Percentiles rank a stretch among this genome's conserved stretches.
phyloP scores from a whole-genome alignment of 192 early-diverging fungal genomes.

The Mortierella hygrophila region DNA sequence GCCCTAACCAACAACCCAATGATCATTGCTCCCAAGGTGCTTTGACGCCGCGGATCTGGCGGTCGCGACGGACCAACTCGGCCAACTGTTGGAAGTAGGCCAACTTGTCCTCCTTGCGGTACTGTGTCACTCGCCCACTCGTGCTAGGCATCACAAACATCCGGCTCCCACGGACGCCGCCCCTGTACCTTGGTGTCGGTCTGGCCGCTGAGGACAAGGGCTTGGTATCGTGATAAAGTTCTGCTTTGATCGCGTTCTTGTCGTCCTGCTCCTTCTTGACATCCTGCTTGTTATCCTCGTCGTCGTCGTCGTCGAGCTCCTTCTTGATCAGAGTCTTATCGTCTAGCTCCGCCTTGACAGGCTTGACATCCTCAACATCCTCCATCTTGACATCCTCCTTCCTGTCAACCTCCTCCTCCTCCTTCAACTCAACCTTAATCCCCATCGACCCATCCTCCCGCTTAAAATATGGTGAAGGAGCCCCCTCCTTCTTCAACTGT shows the following conservation, averaged over 20 bases:
- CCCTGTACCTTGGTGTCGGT: background rate
- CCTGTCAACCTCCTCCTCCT: slow-evolving; percentile 6
- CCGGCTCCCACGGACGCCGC: slow-evolving; percentile 36
- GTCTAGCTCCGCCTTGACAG: slow-evolving; percentile 5
- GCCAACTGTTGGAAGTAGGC: slow-evolving; percentile 59
- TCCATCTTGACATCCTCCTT: slow-evolving; percentile 21
- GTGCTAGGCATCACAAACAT: slow-evolving; percentile 81
- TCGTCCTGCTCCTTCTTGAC: slow-evolving; percentile 7
- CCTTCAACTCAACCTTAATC: slow-evolving; percentile 12
- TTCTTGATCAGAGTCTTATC: slow-evolving; percentile 14
- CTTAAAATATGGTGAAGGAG: slow-evolving; percentile 10
- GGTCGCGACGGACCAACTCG: slow-evolving; percentile 41
- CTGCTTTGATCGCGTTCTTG: background rate
- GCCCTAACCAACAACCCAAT: background rate
- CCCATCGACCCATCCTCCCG: background rate
- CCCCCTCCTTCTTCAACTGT: slow-evolving; percentile 22
- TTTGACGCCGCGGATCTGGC: slow-evolving; percentile 36
- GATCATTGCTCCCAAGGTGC: slow-evolving; percentile 11
- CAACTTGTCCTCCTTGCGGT: slow-evolving; percentile 73
- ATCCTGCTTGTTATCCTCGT: background rate
- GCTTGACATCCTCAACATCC: slow-evolving; percentile 9
- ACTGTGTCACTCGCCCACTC: slow-evolving; percentile 75
- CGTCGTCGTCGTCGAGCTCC: background rate
- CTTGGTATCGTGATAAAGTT: slow-evolving; percentile 11
- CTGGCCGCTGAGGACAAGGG: background rate